Conservation (phyloP, 2,329 filamentous ascomycete genomes). For the Chaetomiaceae sp. region DNA sequence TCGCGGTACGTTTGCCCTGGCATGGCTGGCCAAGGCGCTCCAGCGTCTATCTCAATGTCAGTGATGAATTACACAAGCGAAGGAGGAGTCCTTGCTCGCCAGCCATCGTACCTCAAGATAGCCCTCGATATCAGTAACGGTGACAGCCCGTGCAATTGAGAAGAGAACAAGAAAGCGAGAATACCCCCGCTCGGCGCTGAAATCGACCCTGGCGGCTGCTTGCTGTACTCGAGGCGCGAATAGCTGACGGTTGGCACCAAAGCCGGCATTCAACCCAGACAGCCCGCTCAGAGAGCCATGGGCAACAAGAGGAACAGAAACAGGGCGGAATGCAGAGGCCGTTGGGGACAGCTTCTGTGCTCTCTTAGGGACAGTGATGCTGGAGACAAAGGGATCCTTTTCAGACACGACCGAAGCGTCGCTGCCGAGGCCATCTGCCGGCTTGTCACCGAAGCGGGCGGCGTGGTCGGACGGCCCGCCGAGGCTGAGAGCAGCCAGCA, state of each 20-base stretch:
- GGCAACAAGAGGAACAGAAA: slow-evolving; percentile 26
- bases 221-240: slow-evolving; percentile 22
- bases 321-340: slow-evolving; percentile 55
- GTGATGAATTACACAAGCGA: not conserved
- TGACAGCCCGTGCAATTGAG: slow-evolving; percentile 25
- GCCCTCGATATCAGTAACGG: slow-evolving; percentile 34
- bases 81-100: not conserved
- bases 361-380: slow-evolving; percentile 28
- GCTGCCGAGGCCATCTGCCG: slow-evolving; percentile 25
- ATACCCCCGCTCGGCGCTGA: slow-evolving; percentile 43
- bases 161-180: slow-evolving; percentile 42
- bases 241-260: slow-evolving; percentile 20
- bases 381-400: slow-evolving; percentile 51
- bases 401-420: slow-evolving; percentile 28
- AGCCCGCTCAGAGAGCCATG: slow-evolving; percentile 18
- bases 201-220: too few relatives aligned
- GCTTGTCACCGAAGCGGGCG: slow-evolving; percentile 25
- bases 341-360: slow-evolving; percentile 55
- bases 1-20: slow-evolving; percentile 34
- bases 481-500: slow-evolving; percentile 29
- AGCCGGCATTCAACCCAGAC: slow-evolving; percentile 8
- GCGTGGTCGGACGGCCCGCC: slow-evolving; percentile 26
- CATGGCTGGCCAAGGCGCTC: slow-evolving; percentile 31
- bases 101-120: slow-evolving; percentile 39
- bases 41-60: slow-evolving; percentile 34